A percentile compares a stretch with the other conserved stretches of the same genome.
phyloP scores from a whole-genome alignment of 495 filamentous ascomycete genomes.

The Daldinia childiae region DNA sequence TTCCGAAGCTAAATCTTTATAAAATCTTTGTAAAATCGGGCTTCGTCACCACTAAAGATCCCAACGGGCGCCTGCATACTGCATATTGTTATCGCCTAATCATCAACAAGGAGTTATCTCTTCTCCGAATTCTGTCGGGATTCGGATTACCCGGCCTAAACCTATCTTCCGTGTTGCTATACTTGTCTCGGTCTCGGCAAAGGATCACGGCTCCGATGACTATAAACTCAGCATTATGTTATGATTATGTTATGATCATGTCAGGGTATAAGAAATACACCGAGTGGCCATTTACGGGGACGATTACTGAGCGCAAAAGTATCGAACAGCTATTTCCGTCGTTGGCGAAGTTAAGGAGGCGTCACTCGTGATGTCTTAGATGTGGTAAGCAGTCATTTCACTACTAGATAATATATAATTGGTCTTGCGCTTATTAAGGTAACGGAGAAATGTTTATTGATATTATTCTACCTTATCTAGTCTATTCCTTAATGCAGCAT shows the following conservation, averaged over 20 bases:
- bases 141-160: neutral
- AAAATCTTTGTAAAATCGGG: neutral
- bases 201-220: neutral
- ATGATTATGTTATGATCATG: neutral
- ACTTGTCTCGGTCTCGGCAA: neutral
- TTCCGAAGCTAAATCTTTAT: neutral
- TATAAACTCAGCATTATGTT: neutral
- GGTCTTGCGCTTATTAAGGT: neutral
- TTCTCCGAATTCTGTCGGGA: neutral
- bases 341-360: neutral
- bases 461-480: constrained; percentile 45
- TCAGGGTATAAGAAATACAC: neutral
- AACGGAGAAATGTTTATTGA: neutral
- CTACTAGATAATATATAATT: neutral
- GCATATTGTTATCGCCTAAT: neutral
- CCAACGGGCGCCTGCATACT: too few species aligned
- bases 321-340: neutral
- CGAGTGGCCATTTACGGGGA: neutral
- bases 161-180: neutral
- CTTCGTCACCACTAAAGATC: neutral
- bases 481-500: constrained; percentile 50
- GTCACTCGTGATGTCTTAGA: neutral
- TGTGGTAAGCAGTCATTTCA: neutral
- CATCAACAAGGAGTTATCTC: neutral
- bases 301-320: neutral